Base-by-base conservation (phyloP, 2,329 filamentous ascomycete species). In the Huntiella bhutanensis region DNA sequence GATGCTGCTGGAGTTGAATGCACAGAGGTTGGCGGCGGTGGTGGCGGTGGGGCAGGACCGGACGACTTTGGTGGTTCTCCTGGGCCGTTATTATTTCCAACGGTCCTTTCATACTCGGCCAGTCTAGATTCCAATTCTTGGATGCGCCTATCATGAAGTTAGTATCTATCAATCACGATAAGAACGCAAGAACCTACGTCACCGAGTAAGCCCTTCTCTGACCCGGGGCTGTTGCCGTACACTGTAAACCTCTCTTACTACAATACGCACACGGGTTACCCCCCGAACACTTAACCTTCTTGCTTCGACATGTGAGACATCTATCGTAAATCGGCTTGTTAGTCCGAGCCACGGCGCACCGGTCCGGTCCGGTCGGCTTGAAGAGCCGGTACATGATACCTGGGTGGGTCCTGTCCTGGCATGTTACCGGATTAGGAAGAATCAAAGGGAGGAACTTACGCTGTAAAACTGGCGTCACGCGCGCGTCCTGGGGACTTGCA, bases 391-490 rank as follows among this genome's bases (percentile, higher is more conserved):
- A 28, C 7, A 8, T 22, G 16, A 32, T 33, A 6, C 16, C 19
- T 28, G 40, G 40, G 7, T 8, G n/a, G 32, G 33, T 15, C 22
- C 17, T 7, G n/a, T 2, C 32, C n/a, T 13, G 40, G 19, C 13
- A 33, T 5, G n/a, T 13, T 41, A 22, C 16, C 22, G 38, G 10
- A 22, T 33, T 5, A 34, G 33, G n/a, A 39, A 45, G 43, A 13
- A n/a, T 3, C 7, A 12, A 36, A 36, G 34, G 34, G 34, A 36
- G 6, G 11, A 56, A 52, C 68, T 60, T 33, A 66, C 63, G 33
- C 61, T 62, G 55, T 68, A 69, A 70, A 69, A 51, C 62, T 63
- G 51, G 66, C 60, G 53, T 67, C 66, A 49, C 65, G 68, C 50
- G 61, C 60, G 13, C 70, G 60, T n/a, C 61, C 60, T 4, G 55